Conservation (phyloP, 2,329 filamentous ascomycete genomes). For the Aspergillus sp. region DNA sequence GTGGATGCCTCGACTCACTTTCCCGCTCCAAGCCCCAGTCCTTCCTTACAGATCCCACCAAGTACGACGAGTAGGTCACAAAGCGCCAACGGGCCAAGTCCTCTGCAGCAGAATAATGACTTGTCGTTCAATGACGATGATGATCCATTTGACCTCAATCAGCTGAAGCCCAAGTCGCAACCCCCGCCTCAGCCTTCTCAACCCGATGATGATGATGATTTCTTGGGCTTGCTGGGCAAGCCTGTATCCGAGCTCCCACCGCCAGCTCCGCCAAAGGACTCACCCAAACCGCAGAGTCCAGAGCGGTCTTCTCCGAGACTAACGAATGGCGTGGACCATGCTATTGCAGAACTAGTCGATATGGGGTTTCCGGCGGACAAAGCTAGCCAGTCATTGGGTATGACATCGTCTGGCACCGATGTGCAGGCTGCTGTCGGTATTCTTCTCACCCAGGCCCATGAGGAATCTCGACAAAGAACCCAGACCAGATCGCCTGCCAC, state of each 20-base stretch:
- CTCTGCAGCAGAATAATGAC: conserved; percentile 20
- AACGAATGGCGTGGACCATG: conserved; percentile 65
- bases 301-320: conserved; percentile 25
- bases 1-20: conserved; percentile 62
- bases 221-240: conserved; percentile 60
- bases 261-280: conserved; percentile 29
- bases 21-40: conserved; percentile 44
- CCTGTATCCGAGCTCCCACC: conserved; percentile 55
- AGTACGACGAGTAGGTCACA: conserved; percentile 16
- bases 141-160: conserved; percentile 79
- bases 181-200: conserved; percentile 48
- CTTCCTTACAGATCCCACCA: conserved; percentile 27
- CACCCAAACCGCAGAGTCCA: conserved; percentile 15
- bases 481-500: conserved; percentile 30
- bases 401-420: conserved; percentile 76
- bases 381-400: conserved; percentile 73
- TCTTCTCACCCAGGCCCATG: conserved; percentile 87
- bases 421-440: conserved; percentile 85
- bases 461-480: conserved; percentile 72
- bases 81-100: conserved; percentile 15
- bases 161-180: conserved; percentile 57
- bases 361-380: conserved; percentile 91
- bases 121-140: conserved; percentile 58
- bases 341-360: conserved; percentile 84
- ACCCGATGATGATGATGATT: conserved; percentile 56